Evolutionary conservation across 2,329 filamentous ascomycete species (phyloP).

Genomic region (Tolypocladium tropicale): DNA sequence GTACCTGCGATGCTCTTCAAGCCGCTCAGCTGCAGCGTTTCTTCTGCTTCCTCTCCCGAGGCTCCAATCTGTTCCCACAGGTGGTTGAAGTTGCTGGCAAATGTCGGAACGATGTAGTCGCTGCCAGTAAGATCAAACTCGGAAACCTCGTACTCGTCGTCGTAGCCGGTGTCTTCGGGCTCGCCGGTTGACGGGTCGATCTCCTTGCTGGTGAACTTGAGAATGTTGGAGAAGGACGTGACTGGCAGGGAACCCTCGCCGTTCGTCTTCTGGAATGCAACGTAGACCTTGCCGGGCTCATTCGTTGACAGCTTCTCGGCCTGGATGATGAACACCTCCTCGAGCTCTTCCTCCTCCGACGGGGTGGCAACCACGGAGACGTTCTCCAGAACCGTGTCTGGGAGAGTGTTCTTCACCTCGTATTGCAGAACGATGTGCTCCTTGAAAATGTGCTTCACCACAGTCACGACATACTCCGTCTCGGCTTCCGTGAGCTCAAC

Average conservation of each 20-base stretch:
- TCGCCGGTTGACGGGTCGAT: conserved; percentile 91
- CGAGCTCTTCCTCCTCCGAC: conserved; percentile 68
- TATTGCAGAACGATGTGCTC: conserved; percentile 94
- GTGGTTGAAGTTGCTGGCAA: conserved; percentile 89
- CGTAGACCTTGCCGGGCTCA: conserved; percentile 87
- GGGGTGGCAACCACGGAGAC: conserved; percentile 76
- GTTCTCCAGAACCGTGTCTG: conserved; percentile 81
- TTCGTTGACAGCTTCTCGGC: conserved; percentile 73
- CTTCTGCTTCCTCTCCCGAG: conserved; percentile 79
- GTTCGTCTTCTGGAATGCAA: conserved; percentile 77
- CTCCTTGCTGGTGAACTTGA: conserved; percentile 97
- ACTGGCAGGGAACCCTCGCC: conserved; percentile 70
- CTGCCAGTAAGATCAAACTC: conserved; percentile 85
- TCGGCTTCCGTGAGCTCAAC: conserved; percentile 93
- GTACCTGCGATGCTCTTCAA: conserved; percentile 88
- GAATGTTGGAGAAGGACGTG: conserved; percentile 77
- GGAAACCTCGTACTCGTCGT: conserved; percentile 95
- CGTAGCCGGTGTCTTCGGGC: conserved; percentile 85
- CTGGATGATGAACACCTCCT: conserved; percentile 91
- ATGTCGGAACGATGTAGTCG: conserved; percentile 89
- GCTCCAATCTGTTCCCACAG: conserved; percentile 90
- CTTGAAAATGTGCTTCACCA: conserved; percentile 97
- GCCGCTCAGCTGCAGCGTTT: conserved; percentile 79
- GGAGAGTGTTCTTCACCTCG: conserved; percentile 94
- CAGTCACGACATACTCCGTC: conserved; percentile 90